phyloP scores from a whole-genome alignment of 1,284 basidiomycete species.

The Microbotryomycetes sp. region DNA sequence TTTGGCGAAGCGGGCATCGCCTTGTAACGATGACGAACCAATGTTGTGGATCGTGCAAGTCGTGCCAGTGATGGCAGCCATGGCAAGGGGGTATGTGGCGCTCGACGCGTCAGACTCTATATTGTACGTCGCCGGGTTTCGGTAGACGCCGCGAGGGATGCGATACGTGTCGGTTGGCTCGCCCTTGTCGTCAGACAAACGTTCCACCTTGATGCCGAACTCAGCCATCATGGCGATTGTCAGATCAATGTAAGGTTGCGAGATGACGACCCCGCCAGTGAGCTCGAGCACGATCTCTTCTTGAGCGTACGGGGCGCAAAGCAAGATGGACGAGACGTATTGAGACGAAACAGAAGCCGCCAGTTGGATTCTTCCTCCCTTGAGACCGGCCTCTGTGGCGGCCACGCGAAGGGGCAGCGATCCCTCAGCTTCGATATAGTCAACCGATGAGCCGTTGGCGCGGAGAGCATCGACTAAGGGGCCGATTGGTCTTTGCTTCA shows the following conservation, averaged over 20 bases:
- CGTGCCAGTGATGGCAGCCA: constrained; percentile 93
- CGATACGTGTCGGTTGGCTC: constrained; percentile 70
- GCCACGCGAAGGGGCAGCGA: constrained; percentile 84
- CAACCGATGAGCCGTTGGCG: constrained; percentile 70
- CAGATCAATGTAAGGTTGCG: constrained; percentile 99
- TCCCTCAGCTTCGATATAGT: constrained; percentile 70
- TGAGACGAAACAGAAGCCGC: constrained; percentile 93
- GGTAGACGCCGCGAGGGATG: constrained; percentile 75
- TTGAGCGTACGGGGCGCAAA: constrained; percentile 88
- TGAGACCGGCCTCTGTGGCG: constrained; percentile 60
- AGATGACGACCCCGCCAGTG: constrained; percentile 88
- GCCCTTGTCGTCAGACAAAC: constrained; percentile 59
- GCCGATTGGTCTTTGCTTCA: constrained; percentile 94
- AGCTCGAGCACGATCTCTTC: constrained; percentile 80
- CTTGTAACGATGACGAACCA: constrained; percentile 82
- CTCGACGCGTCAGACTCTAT: constrained; percentile 95
- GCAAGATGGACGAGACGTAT: constrained; percentile 94
- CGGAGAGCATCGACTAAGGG: constrained; percentile 88
- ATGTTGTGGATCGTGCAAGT: constrained; percentile 90
- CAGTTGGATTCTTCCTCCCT: constrained; percentile 75
- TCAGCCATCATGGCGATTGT: constrained; percentile 95
- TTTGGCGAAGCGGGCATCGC: constrained; percentile 90
- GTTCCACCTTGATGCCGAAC: constrained; percentile 77
- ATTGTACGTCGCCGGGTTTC: constrained; percentile 70
- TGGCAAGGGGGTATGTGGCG: constrained; percentile 93